A percentile compares a stretch with the other conserved stretches of the same genome.
Evolutionary conservation across 1,284 basidiomycete species (phyloP).

Genomic region (Malassezia japonica): DNA sequence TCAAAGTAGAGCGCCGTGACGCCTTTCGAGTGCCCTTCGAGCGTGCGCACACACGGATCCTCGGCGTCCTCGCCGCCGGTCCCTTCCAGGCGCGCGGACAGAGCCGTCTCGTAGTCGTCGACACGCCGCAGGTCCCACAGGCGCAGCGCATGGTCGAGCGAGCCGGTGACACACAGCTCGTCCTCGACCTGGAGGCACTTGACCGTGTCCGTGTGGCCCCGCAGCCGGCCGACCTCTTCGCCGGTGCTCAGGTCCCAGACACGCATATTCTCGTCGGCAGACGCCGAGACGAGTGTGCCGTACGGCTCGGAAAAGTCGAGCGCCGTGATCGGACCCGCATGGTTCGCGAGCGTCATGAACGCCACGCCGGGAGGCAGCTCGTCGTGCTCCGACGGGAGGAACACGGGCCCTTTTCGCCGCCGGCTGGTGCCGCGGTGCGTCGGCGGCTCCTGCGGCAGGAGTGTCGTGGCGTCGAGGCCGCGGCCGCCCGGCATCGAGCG

Average conservation of each 20-base stretch:
- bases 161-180: constrained; percentile 78
- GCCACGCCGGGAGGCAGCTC: constrained; percentile 86
- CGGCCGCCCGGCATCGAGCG: constrained; percentile 44
- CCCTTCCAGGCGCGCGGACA: constrained; percentile 6
- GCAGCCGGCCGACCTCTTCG: constrained; percentile 46
- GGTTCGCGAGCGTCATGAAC: constrained; percentile 84
- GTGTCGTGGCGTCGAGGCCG: constrained; percentile 26
- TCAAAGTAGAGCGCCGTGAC: constrained; percentile 92
- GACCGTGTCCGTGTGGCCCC: constrained; percentile 52
- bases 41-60: constrained; percentile 60
- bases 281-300: constrained; percentile 71
- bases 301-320: constrained; percentile 96
- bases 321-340: constrained; percentile 70
- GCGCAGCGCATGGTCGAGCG: constrained; percentile 67
- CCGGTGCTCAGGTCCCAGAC: constrained; percentile 75
- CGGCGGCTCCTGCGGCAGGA: constrained; percentile 17
- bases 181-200: constrained; percentile 91
- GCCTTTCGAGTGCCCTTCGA: constrained; percentile 85
- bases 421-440: constrained; percentile 24
- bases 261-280: constrained; percentile 57
- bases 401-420: constrained; percentile 58
- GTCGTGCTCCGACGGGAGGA: constrained; percentile 93
- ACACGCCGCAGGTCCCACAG: constrained; percentile 44
- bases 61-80: constrained; percentile 26
- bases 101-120: constrained; percentile 35